These are phyloP conservation scores for Mycena pura DNA, from an alignment of 768 basidiomycete species.

Conservation along the genomic window DNA sequence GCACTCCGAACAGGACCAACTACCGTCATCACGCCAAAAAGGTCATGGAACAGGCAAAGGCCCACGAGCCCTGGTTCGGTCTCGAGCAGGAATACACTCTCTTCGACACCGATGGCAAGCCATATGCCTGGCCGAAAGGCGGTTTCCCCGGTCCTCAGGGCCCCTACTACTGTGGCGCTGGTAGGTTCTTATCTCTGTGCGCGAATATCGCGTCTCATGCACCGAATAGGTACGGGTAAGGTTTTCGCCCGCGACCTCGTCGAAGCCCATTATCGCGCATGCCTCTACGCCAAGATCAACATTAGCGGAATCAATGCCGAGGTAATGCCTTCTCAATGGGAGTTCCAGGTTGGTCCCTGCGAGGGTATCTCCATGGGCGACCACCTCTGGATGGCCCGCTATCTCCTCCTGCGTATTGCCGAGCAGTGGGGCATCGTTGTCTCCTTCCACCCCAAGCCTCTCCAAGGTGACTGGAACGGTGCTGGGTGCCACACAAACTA, in stretches of 20 bases:
- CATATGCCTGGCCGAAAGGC: slow-evolving; percentile 97
- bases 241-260: slow-evolving; percentile 98
- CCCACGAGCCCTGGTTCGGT: slow-evolving; percentile 91
- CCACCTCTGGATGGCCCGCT: slow-evolving; percentile 99
- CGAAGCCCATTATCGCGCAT: slow-evolving; percentile 98
- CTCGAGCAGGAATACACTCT: slow-evolving; percentile 99
- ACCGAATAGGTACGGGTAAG: slow-evolving; percentile 82
- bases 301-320: slow-evolving; percentile 99
- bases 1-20: slow-evolving; percentile 97
- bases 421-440: slow-evolving; percentile 98
- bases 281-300: slow-evolving; percentile 93
- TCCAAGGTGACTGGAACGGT: slow-evolving; percentile 98
- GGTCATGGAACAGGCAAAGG: slow-evolving; percentile 92
- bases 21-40: slow-evolving; percentile 93
- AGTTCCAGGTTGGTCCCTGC: slow-evolving; percentile 99
- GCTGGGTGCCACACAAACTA: slow-evolving; percentile 99
- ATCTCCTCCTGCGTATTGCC: slow-evolving; percentile 92
- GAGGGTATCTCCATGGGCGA: slow-evolving; percentile 99
- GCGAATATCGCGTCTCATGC: slow-evolving; percentile 25
- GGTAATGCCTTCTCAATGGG: slow-evolving; percentile 99
- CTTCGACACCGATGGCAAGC: slow-evolving; percentile 89
- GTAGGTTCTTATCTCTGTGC: slow-evolving; percentile 50
- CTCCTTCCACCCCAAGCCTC: slow-evolving; percentile 99
- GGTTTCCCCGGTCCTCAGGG: slow-evolving; percentile 99
- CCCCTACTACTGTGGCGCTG: slow-evolving; percentile 99